A percentile compares a stretch with the other conserved stretches of the same genome.
These are phyloP conservation scores for Phytophthora macrochlamydospora DNA, from an alignment of 352 stramenopile species.

Conservation along the genomic window DNA sequence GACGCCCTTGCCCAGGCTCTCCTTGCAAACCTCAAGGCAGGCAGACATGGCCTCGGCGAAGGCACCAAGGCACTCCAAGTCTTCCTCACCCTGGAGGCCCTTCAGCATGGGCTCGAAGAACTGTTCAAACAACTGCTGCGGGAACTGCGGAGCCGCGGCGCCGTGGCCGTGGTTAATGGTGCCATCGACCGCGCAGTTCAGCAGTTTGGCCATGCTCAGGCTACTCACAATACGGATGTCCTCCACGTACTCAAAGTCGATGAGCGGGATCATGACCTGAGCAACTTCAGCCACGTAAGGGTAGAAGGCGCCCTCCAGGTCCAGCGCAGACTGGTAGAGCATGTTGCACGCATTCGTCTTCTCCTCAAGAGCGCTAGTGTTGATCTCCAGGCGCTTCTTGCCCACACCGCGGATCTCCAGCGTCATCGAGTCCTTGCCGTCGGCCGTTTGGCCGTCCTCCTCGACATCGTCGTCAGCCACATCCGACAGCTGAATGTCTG, in stretches of 20 bases:
- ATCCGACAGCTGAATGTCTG: slow-evolving; percentile 81
- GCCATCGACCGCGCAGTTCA: slow-evolving; percentile 75
- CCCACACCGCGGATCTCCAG: slow-evolving; percentile 79
- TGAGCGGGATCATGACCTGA: slow-evolving; percentile 74
- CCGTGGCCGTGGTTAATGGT: slow-evolving; percentile 69
- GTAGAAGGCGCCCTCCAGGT: slow-evolving; percentile 84
- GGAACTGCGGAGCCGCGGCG: slow-evolving; percentile 60
- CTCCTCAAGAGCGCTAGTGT: slow-evolving; percentile 85
- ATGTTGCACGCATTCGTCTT: slow-evolving; percentile 91
- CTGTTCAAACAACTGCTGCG: slow-evolving; percentile 84
- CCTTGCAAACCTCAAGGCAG: slow-evolving; percentile 81
- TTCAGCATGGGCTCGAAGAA: slow-evolving; percentile 79
- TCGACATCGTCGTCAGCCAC: slow-evolving; percentile 60
- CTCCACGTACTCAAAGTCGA: slow-evolving; percentile 87
- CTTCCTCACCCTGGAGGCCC: slow-evolving; percentile 73
- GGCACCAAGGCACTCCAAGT: slow-evolving; percentile 78
- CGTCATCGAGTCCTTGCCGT: slow-evolving; percentile 76
- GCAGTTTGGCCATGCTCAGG: slow-evolving; percentile 76
- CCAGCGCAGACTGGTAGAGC: slow-evolving; percentile 86
- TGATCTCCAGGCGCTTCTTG: slow-evolving; percentile 88
- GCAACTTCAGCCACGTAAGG: slow-evolving; percentile 82
- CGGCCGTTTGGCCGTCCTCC: slow-evolving; percentile 57
- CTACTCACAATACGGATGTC: slow-evolving; percentile 83
- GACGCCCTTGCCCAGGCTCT: slow-evolving; percentile 77
- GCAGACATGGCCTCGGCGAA: slow-evolving; percentile 80